Conservation (phyloP, 371 early-diverging fungal genomes). For the Rhizopus stolonifer region DNA sequence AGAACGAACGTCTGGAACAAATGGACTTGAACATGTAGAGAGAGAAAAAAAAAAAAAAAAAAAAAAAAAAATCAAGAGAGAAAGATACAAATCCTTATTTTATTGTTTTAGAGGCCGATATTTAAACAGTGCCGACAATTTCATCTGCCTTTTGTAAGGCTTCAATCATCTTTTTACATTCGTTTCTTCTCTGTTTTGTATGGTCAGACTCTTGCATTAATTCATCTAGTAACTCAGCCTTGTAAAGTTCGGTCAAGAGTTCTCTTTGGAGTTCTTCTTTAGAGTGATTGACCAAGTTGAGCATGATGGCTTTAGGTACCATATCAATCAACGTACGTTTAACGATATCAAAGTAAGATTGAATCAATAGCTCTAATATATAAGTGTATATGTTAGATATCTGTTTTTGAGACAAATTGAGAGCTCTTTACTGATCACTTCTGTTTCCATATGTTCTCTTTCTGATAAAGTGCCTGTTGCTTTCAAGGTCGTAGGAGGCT, state of each 20-base stretch:
- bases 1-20: not conserved
- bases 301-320: slow-evolving; percentile 99
- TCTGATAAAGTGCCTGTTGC: slow-evolving; percentile 94
- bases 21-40: not conserved
- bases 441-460: slow-evolving; percentile 95
- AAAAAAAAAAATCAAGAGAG: not conserved
- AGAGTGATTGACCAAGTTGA: slow-evolving; percentile 88
- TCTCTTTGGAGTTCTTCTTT: slow-evolving; percentile 95
- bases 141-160: slow-evolving; percentile 94
- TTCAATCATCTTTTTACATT: slow-evolving; percentile 97
- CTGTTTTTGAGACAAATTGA: too few relatives aligned
- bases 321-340: slow-evolving; percentile 97
- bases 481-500: slow-evolving; percentile 94
- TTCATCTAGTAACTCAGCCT: slow-evolving; percentile 86
- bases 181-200: slow-evolving; percentile 86
- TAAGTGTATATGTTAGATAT: too few relatives aligned
- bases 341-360: slow-evolving; percentile 96
- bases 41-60: too few relatives aligned
- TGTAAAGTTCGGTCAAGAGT: slow-evolving; percentile 94
- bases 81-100: not conserved
- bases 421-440: slow-evolving; percentile 87
- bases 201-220: slow-evolving; percentile 93
- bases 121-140: slow-evolving; percentile 68
- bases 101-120: not conserved
- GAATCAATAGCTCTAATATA: slow-evolving; percentile 79